Evolutionary conservation across 139 green algal genomes (phyloP).

Genomic region (Chlamydomonas sphaeroides): DNA sequence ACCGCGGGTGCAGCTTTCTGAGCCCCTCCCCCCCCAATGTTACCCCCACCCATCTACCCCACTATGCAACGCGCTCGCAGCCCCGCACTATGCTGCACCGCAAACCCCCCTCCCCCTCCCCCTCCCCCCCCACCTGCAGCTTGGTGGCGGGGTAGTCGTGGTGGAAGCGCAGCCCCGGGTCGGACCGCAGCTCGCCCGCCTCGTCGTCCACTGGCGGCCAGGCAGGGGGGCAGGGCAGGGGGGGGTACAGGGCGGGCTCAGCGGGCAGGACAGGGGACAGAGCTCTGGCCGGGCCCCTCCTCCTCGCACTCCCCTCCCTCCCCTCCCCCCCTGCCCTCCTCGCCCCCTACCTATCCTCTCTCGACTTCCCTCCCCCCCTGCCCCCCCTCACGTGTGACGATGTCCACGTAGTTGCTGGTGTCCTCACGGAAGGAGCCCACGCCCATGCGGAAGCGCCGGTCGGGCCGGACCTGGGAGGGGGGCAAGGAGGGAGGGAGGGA

Average conservation of each 20-base stretch:
- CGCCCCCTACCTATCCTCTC: neutral
- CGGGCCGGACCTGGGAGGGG: slow-evolving; percentile 74
- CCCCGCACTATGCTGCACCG: no score
- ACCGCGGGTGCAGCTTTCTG: no score
- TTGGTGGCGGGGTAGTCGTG: slow-evolving; percentile 97
- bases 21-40: no score
- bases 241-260: neutral
- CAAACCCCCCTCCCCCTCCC: no score
- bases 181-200: slow-evolving; percentile 67
- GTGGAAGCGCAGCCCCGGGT: slow-evolving; percentile 75
- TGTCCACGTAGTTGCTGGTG: slow-evolving; percentile 87
- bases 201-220: slow-evolving; percentile 83
- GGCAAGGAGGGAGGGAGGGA: no score
- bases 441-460: slow-evolving; percentile 91
- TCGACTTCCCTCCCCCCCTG: neutral
- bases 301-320: no score
- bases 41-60: no score
- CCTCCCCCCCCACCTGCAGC: no score
- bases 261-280: neutral
- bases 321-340: no score
- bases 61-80: no score
- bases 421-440: slow-evolving; percentile 95
- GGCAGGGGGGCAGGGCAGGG: neutral
- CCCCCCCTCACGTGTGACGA: slow-evolving; percentile 76
- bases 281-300: no score